Conservation (phyloP, 768 basidiomycete species). For the Mycena chlorophos region DNA sequence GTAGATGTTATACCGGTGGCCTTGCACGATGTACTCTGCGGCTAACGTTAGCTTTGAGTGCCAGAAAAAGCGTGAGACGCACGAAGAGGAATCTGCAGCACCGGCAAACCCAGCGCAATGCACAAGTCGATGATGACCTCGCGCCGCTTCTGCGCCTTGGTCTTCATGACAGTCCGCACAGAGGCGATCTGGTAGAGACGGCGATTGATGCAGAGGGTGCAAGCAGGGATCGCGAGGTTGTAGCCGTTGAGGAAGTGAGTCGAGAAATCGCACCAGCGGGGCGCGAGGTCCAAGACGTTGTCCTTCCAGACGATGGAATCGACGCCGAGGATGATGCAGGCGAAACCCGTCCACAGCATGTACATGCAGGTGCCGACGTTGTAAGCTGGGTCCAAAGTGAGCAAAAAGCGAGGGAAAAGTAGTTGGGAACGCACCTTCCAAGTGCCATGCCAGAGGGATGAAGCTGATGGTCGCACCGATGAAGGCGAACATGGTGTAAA, state of each 20-base stretch:
- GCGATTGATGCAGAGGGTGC: constrained; percentile 8
- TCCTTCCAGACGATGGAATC: constrained; percentile 54
- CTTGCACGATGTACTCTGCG: constrained; percentile 51
- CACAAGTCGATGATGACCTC: not conserved
- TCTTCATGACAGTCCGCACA: constrained; percentile 1
- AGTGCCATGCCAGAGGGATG: not conserved
- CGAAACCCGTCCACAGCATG: constrained; percentile 49
- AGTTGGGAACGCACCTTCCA: not conserved
- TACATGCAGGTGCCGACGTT: constrained; percentile 54
- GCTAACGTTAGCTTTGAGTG: constrained; percentile 10
- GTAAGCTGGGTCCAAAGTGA: constrained; percentile 32
- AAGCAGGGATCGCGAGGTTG: constrained; percentile 7
- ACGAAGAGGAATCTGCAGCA: constrained; percentile 10
- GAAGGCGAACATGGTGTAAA: not conserved
- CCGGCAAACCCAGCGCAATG: constrained; percentile 1
- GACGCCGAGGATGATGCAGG: constrained; percentile 43
- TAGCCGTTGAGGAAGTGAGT: constrained; percentile 1
- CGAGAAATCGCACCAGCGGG: constrained; percentile 38
- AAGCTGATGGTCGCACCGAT: not conserved
- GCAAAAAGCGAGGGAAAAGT: too few relatives aligned
- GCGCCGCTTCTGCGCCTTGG: constrained; percentile 1
- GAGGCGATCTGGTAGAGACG: constrained; percentile 11
- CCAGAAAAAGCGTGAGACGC: not conserved
- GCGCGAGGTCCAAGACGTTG: constrained; percentile 32
- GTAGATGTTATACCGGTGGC: constrained; percentile 60